Evolutionary conservation across 352 stramenopile genomes (phyloP), one percentile per base, ranked within the genome.

Genomic region (Globisporangium megalacanthum): DNA sequence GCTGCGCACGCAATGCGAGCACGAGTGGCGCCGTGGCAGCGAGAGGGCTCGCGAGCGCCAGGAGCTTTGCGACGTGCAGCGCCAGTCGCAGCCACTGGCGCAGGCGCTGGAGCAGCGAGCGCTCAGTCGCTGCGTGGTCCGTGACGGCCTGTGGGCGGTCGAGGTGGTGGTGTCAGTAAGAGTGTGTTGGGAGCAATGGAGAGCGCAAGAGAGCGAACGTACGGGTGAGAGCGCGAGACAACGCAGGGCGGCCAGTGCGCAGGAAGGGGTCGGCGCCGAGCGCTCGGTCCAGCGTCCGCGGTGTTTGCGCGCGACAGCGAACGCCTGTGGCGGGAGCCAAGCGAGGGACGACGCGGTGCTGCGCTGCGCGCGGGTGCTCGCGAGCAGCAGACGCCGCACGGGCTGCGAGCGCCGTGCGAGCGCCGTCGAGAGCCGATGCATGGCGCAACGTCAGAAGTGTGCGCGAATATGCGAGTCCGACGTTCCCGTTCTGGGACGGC

Each of bases 21-120:
- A 84, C 58, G 14, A 88, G 33, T 15, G 80, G 83, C 39, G 76
- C 73, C 9, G 76, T 77, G 13, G 66, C 33, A 0, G 71, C 62
- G 9, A 90, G 63, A 14, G 80, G 80, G 22, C 79, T 45, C 33
- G 70, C 61, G 13, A 94, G 68, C 33, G 67, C 60, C 29, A 89
- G 14, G n/a, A 92, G 60, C 56, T 86, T 85, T 42, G 63, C 64
- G 25, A 92, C 69, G 48, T 92, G 82, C 10, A 85, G 56, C 51
- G 61, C 60, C 44, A 81, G 58, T 10, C 73, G 73, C 17, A 88
- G 42, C 57, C 81, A 69, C 13, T 77, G 70, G 25, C 66, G 69
- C n/a, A 88, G 29, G 2, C 56, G 70, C 46, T 72, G 61, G 13
- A 71, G 7, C 44, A 72, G 52, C 37, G 70, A 75, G 13, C 61